Percentiles rank a stretch among this genome's conserved stretches.
Conservation (phyloP, 805 yeast genomes). For the Metschnikowia cerradonensis region DNA sequence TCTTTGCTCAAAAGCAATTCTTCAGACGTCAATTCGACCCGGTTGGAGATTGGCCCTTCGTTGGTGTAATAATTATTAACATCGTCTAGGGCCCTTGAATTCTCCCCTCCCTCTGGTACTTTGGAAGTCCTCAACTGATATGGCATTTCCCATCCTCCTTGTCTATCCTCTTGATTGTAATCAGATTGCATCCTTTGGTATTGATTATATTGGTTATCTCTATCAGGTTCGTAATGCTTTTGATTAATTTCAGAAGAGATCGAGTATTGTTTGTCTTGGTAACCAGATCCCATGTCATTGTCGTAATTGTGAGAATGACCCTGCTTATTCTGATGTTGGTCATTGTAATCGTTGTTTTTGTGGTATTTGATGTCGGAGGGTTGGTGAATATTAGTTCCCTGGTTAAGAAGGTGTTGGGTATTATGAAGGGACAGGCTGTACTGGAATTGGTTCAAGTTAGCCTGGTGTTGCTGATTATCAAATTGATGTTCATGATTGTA, state of each 20-base stretch:
- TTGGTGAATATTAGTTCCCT: background rate
- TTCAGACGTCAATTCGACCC: background rate
- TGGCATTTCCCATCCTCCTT: conserved; percentile 1
- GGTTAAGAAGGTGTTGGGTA: background rate
- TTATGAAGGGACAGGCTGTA: background rate
- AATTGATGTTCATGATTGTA: background rate
- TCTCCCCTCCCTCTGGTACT: background rate
- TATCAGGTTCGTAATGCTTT: background rate
- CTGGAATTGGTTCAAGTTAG: background rate
- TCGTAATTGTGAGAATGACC: background rate
- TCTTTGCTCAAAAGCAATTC: background rate
- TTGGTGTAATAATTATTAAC: background rate
- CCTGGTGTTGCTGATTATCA: conserved; percentile 2
- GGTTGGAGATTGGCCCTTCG: background rate
- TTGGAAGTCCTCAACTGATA: background rate
- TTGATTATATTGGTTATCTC: background rate
- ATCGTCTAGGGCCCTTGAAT: background rate
- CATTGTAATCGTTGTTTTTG: background rate
- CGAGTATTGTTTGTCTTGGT: background rate
- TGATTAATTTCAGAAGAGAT: background rate
- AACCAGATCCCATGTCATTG: background rate
- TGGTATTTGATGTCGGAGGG: background rate
- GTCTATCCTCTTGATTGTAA: background rate
- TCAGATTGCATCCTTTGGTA: background rate
- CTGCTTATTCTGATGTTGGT: conserved; percentile 1